phyloP scores from a whole-genome alignment of 257 asterid genomes.

The Solanum pimpinellifolium region DNA sequence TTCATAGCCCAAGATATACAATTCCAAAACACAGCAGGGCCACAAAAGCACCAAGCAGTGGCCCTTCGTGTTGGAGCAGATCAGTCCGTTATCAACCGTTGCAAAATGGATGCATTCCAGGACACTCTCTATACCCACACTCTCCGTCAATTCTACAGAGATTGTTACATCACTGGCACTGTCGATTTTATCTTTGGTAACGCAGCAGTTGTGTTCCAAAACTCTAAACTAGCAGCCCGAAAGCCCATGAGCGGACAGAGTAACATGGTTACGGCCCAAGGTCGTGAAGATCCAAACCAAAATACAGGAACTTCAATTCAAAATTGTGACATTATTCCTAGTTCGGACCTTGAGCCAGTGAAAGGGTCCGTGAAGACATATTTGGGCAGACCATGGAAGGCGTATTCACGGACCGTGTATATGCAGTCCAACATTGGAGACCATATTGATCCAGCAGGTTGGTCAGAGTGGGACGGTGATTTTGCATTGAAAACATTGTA shows the following conservation, averaged over 20 bases:
- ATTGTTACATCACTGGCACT: conserved; percentile 41
- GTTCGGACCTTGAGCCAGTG: conserved; percentile 1
- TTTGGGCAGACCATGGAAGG: conserved; percentile 23
- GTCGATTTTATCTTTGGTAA: conserved; percentile 51
- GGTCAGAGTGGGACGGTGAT: conserved; percentile 4
- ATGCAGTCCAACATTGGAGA: conserved; percentile 7
- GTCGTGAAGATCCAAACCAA: conserved; percentile 25
- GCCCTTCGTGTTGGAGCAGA: conserved; percentile 44
- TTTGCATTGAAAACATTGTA: conserved; percentile 2
- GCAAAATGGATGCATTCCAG: conserved; percentile 32
- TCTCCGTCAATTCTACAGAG: conserved; percentile 45
- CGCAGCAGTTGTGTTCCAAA: conserved; percentile 31
- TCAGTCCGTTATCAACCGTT: conserved; percentile 33
- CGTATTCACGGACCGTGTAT: conserved; percentile 8
- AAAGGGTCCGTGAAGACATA: not conserved
- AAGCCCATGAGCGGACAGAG: conserved; percentile 21
- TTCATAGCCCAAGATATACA: conserved; percentile 50
- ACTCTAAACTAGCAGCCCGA: conserved; percentile 19
- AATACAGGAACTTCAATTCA: conserved; percentile 37
- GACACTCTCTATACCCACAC: conserved; percentile 41
- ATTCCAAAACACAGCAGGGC: conserved; percentile 43
- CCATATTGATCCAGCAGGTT: conserved; percentile 9
- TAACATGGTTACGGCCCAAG: conserved; percentile 47
- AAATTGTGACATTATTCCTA: conserved; percentile 3
- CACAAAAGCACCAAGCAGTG: conserved; percentile 45